Evolutionary conservation across 2,329 filamentous ascomycete genomes (phyloP).

Genomic region (Talaromyces sp.): DNA sequence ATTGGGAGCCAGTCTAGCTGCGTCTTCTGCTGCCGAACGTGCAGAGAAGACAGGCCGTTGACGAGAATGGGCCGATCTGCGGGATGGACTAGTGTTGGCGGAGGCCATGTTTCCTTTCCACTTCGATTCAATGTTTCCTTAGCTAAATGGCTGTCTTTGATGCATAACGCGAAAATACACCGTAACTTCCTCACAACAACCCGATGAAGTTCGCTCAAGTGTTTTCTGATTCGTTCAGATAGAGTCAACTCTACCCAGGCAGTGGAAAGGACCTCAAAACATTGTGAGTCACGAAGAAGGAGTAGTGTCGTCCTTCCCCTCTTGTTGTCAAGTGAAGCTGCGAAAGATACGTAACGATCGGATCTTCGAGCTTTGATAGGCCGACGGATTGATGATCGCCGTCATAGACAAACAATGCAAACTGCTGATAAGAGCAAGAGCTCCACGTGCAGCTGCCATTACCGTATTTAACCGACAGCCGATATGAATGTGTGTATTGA

Average conservation of each 20-base stretch:
- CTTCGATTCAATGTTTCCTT: neutral
- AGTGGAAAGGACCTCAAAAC: neutral
- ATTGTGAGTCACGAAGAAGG: neutral
- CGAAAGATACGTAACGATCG: conserved; percentile 1
- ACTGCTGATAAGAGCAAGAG: conserved; percentile 9
- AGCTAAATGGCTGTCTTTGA: neutral
- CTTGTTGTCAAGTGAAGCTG: neutral
- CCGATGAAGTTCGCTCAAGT: neutral
- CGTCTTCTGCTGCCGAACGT: conserved; percentile 38
- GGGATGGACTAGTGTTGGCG: conserved; percentile 22
- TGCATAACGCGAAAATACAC: neutral
- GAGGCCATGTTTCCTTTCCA: conserved; percentile 23
- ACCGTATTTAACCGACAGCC: neutral
- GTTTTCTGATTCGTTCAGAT: neutral
- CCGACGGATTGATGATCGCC: neutral
- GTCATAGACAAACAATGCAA: conserved; percentile 9
- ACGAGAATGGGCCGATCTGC: conserved; percentile 30
- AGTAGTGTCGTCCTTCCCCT: neutral
- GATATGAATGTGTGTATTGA: neutral
- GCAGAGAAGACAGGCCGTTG: conserved; percentile 39
- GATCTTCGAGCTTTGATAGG: neutral
- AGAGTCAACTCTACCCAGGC: neutral
- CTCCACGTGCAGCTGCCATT: neutral
- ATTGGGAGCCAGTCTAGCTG: conserved; percentile 32
- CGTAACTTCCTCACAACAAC: neutral